These are phyloP conservation scores for Curvularia spicifera DNA, from an alignment of 2,329 filamentous ascomycete genomes.

Conservation along the genomic window DNA sequence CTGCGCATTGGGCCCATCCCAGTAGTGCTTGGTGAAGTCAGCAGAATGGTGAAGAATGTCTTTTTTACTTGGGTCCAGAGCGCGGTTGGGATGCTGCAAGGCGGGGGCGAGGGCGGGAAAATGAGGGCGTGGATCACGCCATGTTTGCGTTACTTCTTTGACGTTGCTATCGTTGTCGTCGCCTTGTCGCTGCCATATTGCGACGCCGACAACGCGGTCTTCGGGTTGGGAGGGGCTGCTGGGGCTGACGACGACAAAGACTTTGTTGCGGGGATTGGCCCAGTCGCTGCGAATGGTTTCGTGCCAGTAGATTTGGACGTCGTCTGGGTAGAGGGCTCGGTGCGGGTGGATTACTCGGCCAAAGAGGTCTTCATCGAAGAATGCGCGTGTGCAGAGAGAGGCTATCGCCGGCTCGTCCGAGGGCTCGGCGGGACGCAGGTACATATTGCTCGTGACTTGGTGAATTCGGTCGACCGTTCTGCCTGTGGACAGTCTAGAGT, in stretches of 20 bases:
- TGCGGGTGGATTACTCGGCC: conserved; percentile 38
- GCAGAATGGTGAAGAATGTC: conserved; percentile 13
- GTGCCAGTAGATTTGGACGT: conserved; percentile 34
- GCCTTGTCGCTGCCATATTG: conserved; percentile 34
- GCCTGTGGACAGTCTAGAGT: no score
- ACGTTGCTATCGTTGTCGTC: conserved; percentile 9
- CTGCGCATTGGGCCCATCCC: conserved; percentile 1
- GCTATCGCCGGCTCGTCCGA: conserved; percentile 29
- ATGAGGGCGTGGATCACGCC: neutral
- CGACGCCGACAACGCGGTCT: conserved; percentile 30
- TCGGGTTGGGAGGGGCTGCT: neutral
- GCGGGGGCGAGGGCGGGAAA: neutral
- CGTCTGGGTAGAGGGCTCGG: conserved; percentile 30
- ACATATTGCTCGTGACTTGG: conserved; percentile 10
- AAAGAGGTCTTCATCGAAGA: conserved; percentile 41
- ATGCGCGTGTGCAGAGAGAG: conserved; percentile 30
- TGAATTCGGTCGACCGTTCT: neutral
- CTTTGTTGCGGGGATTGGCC: conserved; percentile 15
- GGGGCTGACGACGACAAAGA: conserved; percentile 20
- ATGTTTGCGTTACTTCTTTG: conserved; percentile 15
- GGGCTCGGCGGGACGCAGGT: conserved; percentile 22
- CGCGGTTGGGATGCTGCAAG: conserved; percentile 23
- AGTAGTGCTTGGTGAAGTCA: conserved; percentile 25
- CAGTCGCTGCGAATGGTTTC: conserved; percentile 23
- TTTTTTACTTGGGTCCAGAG: conserved; percentile 22